A percentile compares a stretch with the other conserved stretches of the same genome.
Evolutionary conservation across 148 eudicot species (phyloP).

Genomic region (Arctostaphylos glauca): DNA sequence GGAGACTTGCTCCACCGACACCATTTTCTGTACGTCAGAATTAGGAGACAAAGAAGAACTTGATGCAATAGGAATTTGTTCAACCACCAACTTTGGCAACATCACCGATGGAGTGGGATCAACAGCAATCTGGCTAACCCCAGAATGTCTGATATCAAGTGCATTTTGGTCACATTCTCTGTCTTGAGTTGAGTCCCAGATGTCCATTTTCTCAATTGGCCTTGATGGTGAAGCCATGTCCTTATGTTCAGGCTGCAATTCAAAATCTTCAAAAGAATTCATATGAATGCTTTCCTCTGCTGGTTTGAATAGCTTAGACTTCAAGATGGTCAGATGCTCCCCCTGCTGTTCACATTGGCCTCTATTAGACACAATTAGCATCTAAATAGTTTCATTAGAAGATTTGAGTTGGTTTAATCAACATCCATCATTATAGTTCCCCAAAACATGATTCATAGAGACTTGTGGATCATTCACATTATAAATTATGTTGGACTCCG

Average conservation of each 20-base stretch:
- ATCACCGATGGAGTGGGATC: neutral
- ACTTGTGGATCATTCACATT: neutral
- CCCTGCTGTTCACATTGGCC: slow-evolving; percentile 6
- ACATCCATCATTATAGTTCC: neutral
- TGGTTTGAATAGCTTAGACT: neutral
- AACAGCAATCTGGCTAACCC: slow-evolving; percentile 1
- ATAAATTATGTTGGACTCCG: neutral
- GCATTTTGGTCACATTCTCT: neutral
- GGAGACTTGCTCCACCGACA: slow-evolving; percentile 13
- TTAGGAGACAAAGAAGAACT: slow-evolving; percentile 29
- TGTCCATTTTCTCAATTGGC: slow-evolving; percentile 4
- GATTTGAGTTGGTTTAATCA: slow-evolving; percentile 4
- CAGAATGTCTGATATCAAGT: neutral
- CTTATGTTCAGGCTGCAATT: neutral
- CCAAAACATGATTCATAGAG: neutral
- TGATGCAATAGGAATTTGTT: slow-evolving; percentile 18
- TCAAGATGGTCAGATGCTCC: neutral
- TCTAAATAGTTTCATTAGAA: neutral
- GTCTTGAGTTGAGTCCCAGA: slow-evolving; percentile 6
- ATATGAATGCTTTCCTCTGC: neutral
- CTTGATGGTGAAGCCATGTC: neutral
- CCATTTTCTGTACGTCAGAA: slow-evolving; percentile 18
- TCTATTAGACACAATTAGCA: neutral
- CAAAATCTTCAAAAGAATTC: slow-evolving; percentile 5
- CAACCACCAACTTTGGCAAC: slow-evolving; percentile 11